These are phyloP conservation scores for Cutaneotrichosporon dermatis DNA, from an alignment of 1,284 basidiomycete genomes.

Conservation along the genomic window DNA sequence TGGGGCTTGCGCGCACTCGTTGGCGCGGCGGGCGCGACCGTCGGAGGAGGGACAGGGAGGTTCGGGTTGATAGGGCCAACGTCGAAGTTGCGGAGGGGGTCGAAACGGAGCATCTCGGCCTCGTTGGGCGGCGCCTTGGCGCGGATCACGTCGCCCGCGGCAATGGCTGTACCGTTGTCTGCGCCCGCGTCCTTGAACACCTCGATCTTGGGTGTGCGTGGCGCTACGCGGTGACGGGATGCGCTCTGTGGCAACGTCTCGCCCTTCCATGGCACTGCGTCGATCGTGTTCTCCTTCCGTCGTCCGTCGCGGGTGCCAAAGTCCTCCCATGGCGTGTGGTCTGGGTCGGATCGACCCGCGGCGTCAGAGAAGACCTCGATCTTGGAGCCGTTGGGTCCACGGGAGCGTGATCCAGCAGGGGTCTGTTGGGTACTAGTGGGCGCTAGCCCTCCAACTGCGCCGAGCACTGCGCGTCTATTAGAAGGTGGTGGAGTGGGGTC, in stretches of 20 bases:
- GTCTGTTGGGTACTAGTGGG: neutral
- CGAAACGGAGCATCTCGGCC: constrained; percentile 54
- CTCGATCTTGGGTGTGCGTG: constrained; percentile 52
- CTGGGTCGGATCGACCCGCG: constrained; percentile 16
- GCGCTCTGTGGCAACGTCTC: constrained; percentile 50
- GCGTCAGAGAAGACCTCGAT: constrained; percentile 51
- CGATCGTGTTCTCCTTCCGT: constrained; percentile 53
- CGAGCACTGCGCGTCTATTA: constrained; percentile 19
- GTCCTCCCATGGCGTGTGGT: constrained; percentile 50
- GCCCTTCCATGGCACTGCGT: constrained; percentile 52
- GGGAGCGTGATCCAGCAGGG: constrained; percentile 12
- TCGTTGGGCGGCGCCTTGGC: constrained; percentile 42
- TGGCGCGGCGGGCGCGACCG: constrained; percentile 29
- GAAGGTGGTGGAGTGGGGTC: constrained; percentile 18
- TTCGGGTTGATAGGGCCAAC: constrained; percentile 29
- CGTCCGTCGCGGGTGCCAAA: constrained; percentile 52
- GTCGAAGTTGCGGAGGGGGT: constrained; percentile 56
- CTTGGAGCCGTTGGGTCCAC: constrained; percentile 44
- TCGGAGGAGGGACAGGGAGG: constrained; percentile 16
- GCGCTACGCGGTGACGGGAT: constrained; percentile 30
- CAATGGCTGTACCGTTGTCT: neutral
- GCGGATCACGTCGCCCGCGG: constrained; percentile 19
- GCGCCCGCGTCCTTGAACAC: constrained; percentile 52
- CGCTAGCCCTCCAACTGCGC: constrained; percentile 7
- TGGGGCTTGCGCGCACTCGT: constrained; percentile 29